phyloP scores from a whole-genome alignment of 331 rosid genomes.

The Phaseolus coccineus region DNA sequence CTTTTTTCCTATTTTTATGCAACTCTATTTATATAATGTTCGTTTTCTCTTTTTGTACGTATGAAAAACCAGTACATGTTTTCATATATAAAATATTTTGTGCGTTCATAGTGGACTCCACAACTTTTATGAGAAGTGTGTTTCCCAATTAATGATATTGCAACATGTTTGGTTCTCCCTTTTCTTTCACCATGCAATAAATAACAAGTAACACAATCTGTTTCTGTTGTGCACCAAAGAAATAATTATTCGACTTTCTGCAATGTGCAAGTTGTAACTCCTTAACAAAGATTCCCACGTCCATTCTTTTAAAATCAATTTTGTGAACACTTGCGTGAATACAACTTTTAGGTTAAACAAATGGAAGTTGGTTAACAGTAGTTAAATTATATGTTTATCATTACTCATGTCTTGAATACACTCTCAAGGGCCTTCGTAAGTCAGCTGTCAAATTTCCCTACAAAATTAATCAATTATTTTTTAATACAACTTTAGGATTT shows the following conservation, averaged over 20 bases:
- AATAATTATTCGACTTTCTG: slow-evolving; percentile 6
- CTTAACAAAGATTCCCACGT: slow-evolving; percentile 37
- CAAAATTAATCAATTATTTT: neutral
- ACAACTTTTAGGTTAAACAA: slow-evolving; percentile 34
- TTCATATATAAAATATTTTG: too few relatives aligned
- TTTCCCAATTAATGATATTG: too few relatives aligned
- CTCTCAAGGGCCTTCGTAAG: neutral
- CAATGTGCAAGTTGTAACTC: slow-evolving; percentile 44
- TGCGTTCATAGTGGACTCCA: too few relatives aligned
- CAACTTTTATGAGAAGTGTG: too few relatives aligned
- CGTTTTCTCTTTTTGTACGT: too few relatives aligned
- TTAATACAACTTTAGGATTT: neutral
- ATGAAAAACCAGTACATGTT: too few relatives aligned
- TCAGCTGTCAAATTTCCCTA: slow-evolving; percentile 1
- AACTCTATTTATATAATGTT: too few relatives aligned
- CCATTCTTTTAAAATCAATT: neutral
- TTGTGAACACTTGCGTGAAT: neutral
- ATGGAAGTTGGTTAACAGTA: slow-evolving; percentile 12
- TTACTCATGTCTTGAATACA: slow-evolving; percentile 22
- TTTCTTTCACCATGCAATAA: too few relatives aligned
- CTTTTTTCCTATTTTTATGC: too few relatives aligned
- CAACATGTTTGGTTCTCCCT: too few relatives aligned
- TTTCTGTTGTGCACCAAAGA: slow-evolving; percentile 8
- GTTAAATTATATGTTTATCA: neutral
- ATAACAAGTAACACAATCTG: slow-evolving; percentile 1